Evolutionary conservation across 2,329 filamentous ascomycete species (phyloP).

Genomic region (Cercospora sesami): DNA sequence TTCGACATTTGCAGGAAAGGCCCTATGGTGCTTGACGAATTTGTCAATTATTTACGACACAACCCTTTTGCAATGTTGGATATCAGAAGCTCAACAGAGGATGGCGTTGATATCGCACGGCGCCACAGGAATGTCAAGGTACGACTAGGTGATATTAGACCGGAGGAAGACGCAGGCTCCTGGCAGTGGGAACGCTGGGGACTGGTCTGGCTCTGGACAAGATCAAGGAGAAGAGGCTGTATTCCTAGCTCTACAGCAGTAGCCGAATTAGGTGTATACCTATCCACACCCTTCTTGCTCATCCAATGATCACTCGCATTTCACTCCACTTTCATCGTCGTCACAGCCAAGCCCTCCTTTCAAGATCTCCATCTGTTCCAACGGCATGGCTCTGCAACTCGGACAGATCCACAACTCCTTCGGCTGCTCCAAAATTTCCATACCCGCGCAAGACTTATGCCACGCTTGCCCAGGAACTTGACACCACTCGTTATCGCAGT

Average conservation of each 20-base stretch:
- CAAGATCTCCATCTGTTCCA: neutral
- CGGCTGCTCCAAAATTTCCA: neutral
- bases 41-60: neutral
- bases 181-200: neutral
- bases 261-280: rapidly evolving
- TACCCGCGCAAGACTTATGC: slow-evolving; percentile 4
- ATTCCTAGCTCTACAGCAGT: neutral
- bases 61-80: neutral
- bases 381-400: neutral
- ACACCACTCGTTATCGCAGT: slow-evolving; percentile 9
- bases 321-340: neutral
- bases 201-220: neutral
- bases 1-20: neutral
- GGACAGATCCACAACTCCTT: slow-evolving; percentile 7
- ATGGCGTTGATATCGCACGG: neutral
- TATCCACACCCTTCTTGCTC: neutral
- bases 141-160: neutral
- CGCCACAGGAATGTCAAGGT: neutral
- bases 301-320: neutral
- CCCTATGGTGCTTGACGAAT: neutral
- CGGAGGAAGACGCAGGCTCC: neutral
- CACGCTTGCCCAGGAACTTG: neutral
- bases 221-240: neutral
- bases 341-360: neutral
- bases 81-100: neutral